Conservation (phyloP, 2,329 filamentous ascomycete genomes). For the Fusarium sp. region DNA sequence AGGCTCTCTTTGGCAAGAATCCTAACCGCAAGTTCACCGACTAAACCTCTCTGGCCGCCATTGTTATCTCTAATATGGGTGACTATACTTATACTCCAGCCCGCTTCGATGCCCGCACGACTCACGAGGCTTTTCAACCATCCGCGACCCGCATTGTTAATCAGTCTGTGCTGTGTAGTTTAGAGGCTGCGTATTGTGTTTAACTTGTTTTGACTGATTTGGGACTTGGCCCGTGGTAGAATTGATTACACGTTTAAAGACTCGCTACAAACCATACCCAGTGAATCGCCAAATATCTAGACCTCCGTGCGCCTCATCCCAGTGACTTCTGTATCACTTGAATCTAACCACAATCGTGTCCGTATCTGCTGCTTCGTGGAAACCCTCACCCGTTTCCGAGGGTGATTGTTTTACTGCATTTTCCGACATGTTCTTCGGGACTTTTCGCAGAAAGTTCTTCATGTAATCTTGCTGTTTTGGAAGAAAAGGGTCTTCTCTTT, state of each 20-base stretch:
- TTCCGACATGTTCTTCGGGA: constrained; percentile 12
- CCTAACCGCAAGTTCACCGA: constrained; percentile 96
- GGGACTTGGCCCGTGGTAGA: constrained; percentile 44
- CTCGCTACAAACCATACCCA: constrained; percentile 20
- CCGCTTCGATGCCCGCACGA: constrained; percentile 36
- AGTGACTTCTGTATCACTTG: constrained; percentile 9
- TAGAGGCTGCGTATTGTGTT: constrained; percentile 54
- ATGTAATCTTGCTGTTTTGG: constrained; percentile 64
- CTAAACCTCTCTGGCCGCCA: constrained; percentile 59
- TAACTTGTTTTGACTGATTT: constrained; percentile 44
- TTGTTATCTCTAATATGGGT: constrained; percentile 18
- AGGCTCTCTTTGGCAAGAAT: constrained; percentile 93
- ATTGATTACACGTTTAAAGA: constrained; percentile 44
- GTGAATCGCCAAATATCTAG: constrained; percentile 2
- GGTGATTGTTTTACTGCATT: constrained; percentile 5
- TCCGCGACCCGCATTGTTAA: constrained; percentile 46
- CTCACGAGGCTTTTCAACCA: constrained; percentile 36
- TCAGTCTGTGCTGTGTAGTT: constrained; percentile 49
- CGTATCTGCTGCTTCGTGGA: constrained; percentile 12
- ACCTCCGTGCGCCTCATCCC: not conserved
- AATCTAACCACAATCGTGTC: constrained; percentile 42
- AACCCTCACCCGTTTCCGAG: not conserved
- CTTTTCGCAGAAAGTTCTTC: constrained; percentile 59
- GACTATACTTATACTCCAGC: constrained; percentile 30
- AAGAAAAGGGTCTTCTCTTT: constrained; percentile 54